phyloP scores from a whole-genome alignment of 352 stramenopile genomes.

The Phytophthora lateralis region DNA sequence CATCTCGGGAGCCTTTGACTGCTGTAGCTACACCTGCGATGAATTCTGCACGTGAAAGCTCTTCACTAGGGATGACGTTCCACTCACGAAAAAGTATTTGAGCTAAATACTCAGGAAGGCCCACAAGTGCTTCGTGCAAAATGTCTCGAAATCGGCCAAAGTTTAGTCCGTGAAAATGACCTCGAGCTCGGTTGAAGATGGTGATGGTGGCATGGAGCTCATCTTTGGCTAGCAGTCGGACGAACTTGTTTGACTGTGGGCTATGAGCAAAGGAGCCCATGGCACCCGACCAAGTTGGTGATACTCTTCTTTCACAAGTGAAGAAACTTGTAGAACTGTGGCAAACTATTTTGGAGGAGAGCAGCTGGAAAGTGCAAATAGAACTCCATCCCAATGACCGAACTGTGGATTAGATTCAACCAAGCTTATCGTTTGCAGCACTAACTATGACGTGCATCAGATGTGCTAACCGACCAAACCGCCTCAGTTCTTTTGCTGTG shows the following conservation, averaged over 20 bases:
- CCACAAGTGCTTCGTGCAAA: conserved; percentile 39
- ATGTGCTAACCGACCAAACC: neutral
- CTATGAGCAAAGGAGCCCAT: neutral
- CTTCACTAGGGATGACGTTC: conserved; percentile 28
- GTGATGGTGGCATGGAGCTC: conserved; percentile 31
- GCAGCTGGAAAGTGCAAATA: neutral
- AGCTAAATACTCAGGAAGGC: conserved; percentile 38
- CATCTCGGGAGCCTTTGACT: conserved; percentile 43
- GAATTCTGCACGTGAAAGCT: conserved; percentile 47
- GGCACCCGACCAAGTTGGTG: neutral
- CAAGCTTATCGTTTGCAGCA: conserved; percentile 1
- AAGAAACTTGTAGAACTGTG: neutral
- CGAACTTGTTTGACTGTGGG: neutral
- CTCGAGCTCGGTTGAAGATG: conserved; percentile 52
- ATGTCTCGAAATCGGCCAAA: conserved; percentile 43
- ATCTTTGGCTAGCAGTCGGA: conserved; percentile 25
- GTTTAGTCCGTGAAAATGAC: conserved; percentile 35
- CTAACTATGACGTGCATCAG: neutral
- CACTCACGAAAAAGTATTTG: conserved; percentile 46
- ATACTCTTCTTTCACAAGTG: neutral
- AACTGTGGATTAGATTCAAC: neutral
- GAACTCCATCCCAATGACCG: neutral
- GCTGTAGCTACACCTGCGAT: conserved; percentile 34
- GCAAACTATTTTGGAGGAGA: neutral
- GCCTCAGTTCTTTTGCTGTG: neutral